Percentiles rank a stretch among this genome's conserved stretches.
Evolutionary conservation across 2,329 filamentous ascomycete species (phyloP).

Genomic region (Thelonectria discophora): DNA sequence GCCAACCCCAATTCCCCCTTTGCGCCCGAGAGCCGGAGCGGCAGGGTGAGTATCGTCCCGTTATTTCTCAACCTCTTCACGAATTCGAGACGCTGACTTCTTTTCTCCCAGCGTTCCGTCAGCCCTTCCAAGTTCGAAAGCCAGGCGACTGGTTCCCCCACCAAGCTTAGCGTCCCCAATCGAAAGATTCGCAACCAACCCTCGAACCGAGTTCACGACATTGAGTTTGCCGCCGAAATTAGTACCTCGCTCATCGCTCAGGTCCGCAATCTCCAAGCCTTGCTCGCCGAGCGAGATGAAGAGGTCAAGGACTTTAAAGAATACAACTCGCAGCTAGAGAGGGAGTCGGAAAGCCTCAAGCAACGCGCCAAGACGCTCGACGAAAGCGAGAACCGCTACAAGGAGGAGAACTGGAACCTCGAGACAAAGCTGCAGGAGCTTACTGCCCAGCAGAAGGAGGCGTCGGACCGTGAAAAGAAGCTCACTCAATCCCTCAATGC

Average conservation of each 20-base stretch:
- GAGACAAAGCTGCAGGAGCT: conserved; percentile 92
- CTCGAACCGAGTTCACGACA: conserved; percentile 88
- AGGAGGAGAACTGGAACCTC: conserved; percentile 98
- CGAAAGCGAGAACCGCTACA: conserved; percentile 94
- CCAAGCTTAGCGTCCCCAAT: conserved; percentile 87
- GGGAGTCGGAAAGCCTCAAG: conserved; percentile 80
- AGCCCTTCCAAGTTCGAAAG: conserved; percentile 84
- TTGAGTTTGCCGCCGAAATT: conserved; percentile 98
- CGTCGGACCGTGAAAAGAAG: conserved; percentile 83
- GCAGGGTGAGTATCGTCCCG: conserved; percentile 56
- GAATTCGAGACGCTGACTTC: conserved; percentile 26
- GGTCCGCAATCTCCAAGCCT: conserved; percentile 86
- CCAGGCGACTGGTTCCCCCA: conserved; percentile 84
- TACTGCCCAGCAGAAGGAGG: conserved; percentile 75
- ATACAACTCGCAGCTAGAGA: conserved; percentile 82
- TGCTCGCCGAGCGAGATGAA: conserved; percentile 89
- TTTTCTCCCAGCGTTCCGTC: conserved; percentile 66
- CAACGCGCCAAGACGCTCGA: conserved; percentile 85
- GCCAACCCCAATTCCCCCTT: conserved; percentile 61
- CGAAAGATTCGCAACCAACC: conserved; percentile 91
- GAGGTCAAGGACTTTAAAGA: conserved; percentile 77
- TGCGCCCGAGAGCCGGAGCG: conserved; percentile 60
- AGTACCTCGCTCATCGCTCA: conserved; percentile 94
- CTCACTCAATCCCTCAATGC: conserved; percentile 76
- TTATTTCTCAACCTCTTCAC: not conserved